Conservation (phyloP, 139 green algal species). For the Chlamydomonas urium region DNA sequence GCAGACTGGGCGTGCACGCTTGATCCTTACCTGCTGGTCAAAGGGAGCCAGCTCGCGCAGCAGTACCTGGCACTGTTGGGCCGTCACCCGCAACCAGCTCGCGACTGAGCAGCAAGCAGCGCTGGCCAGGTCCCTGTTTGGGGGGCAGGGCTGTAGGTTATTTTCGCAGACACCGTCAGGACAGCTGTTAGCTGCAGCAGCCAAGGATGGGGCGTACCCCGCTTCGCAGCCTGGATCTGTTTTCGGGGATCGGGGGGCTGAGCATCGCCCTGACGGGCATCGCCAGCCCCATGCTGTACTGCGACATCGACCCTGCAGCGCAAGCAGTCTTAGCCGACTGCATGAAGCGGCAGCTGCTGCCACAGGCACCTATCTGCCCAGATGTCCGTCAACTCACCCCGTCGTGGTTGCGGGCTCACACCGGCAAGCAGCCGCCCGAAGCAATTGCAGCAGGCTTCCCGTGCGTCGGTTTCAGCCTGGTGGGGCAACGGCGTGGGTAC, state of each 20-base stretch:
- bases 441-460: background rate
- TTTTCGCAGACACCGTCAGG: too few species aligned
- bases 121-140: too few species aligned
- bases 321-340: background rate
- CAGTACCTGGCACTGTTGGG: background rate
- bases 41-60: conserved; percentile 2
- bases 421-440: background rate
- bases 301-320: background rate
- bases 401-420: background rate
- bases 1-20: conserved; percentile 3
- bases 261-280: background rate
- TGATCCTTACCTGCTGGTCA: conserved; percentile 5
- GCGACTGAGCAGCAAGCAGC: too few species aligned
- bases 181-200: too few species aligned
- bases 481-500: background rate
- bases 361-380: background rate
- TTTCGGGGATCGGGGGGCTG: background rate
- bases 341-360: background rate
- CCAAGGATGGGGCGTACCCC: too few species aligned
- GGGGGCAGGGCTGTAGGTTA: too few species aligned
- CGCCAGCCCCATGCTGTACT: background rate
- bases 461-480: background rate
- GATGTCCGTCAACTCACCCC: background rate
- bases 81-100: background rate
- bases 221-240: background rate